A percentile compares a stretch with the other conserved stretches of the same genome.
Conservation (phyloP, 2,329 filamentous ascomycete genomes). For the Colletotrichum sp. region DNA sequence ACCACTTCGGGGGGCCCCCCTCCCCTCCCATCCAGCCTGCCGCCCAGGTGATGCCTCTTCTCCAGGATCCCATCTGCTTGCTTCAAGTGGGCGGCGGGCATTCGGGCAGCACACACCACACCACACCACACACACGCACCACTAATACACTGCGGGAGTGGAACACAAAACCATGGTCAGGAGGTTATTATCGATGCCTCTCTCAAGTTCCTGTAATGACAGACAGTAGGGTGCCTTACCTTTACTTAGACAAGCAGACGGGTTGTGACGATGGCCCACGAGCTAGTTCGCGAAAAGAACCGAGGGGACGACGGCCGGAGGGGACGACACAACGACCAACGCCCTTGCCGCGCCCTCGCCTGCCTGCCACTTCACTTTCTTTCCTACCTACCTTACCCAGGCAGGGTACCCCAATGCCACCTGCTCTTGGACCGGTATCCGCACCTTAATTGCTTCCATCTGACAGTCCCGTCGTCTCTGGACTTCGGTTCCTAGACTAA, state of each 20-base stretch:
- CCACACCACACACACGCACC: not conserved
- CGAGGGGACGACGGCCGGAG: not conserved
- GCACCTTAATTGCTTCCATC: not conserved
- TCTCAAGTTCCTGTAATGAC: not conserved
- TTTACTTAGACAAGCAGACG: not conserved
- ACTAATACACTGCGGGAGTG: not conserved
- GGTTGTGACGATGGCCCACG: not conserved
- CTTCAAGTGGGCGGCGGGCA: not conserved
- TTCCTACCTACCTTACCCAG: slow-evolving; percentile 1
- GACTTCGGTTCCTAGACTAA: not conserved
- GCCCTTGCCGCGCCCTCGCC: not conserved
- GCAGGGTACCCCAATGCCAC: not conserved
- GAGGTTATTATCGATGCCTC: not conserved
- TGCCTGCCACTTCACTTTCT: not conserved
- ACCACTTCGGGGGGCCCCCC: not conserved
- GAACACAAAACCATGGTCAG: not conserved
- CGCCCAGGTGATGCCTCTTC: slow-evolving; percentile 21
- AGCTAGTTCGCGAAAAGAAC: not conserved
- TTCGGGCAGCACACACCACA: not conserved
- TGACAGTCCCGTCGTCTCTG: not conserved
- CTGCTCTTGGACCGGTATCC: not conserved
- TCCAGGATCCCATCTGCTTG: slow-evolving; percentile 3
- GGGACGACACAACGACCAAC: not conserved
- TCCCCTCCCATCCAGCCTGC: slow-evolving; percentile 1
- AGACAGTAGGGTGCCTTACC: not conserved